Conservation (phyloP, 139 green algal genomes). For the Coelastrella sp. region DNA sequence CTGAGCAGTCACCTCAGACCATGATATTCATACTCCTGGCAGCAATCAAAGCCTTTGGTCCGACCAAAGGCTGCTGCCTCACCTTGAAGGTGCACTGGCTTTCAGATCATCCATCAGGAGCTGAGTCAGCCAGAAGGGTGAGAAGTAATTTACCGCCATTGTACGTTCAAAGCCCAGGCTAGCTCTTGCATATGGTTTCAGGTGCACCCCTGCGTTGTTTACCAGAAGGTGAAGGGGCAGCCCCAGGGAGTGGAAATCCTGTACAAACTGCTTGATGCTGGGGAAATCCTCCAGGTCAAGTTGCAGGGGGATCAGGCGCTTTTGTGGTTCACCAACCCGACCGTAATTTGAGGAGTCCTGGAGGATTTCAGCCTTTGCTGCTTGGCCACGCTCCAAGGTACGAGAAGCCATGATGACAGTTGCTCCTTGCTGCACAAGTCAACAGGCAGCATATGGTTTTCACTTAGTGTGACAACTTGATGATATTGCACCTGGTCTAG, state of each 20-base stretch:
- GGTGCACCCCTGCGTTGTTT: slow-evolving; percentile 36
- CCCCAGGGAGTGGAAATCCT: not conserved
- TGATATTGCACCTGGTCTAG: too few relatives aligned
- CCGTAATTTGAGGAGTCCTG: not conserved
- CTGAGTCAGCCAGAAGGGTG: slow-evolving; percentile 29
- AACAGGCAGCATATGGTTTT: not conserved
- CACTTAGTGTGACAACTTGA: too few relatives aligned
- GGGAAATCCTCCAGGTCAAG: slow-evolving; percentile 41
- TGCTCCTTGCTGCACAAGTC: slow-evolving; percentile 26
- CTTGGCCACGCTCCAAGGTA: not conserved
- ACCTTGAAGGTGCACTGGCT: slow-evolving; percentile 31
- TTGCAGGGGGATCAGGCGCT: not conserved
- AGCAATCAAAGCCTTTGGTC: not conserved
- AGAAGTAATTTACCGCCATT: slow-evolving; percentile 37
- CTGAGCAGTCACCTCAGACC: too few relatives aligned
- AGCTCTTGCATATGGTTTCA: slow-evolving; percentile 17
- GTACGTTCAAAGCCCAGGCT: slow-evolving; percentile 42
- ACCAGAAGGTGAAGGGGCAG: slow-evolving; percentile 44
- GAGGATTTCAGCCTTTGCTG: slow-evolving; percentile 14
- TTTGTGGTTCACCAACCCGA: not conserved
- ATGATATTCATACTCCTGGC: not conserved
- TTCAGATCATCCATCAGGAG: slow-evolving; percentile 36
- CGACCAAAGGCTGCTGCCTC: not conserved
- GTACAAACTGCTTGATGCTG: slow-evolving; percentile 24
- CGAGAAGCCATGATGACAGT: slow-evolving; percentile 43